Base-by-base conservation (phyloP, 306 rosid species). In the Cicer arietinum region DNA sequence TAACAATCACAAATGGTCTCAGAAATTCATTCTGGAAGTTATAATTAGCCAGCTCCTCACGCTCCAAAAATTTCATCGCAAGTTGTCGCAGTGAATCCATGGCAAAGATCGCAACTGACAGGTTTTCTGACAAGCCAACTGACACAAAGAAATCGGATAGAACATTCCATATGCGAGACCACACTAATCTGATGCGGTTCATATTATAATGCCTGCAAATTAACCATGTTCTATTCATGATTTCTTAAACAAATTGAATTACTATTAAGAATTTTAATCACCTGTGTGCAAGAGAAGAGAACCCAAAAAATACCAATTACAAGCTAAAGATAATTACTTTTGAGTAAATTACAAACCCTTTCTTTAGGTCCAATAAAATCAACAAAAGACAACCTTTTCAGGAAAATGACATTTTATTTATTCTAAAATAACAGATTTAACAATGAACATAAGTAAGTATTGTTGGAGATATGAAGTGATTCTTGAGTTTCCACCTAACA, bases 141-240 rank as follows among this genome's bases (percentile, higher is more conserved):
- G 98, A 90, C n/a, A 92, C 99, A 79, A 95, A 92, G 88, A 95
- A 95, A 79, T 92, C 99, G 12, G 99, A 95, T 56, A 95, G 96
- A 80, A 95, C 99, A 84, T 76, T 90, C 99, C 99, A 95, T 73
- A 95, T 95, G 75, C 98, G 98, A 77, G 98, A 90, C 99, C 99
- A 95, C 51, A 95, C 97, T 80, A 95, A 82, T 88, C 99, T 88
- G 87, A 95, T 95, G 71, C 98, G 99, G 84, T 89, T 88, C 99
- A 95, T 95, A 83, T 95, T 95, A 80, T 95, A 95, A 82, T 95
- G 99, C 93, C 99, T 95, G 96, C 88, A 88, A 83, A 85, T 50
- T 71, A 76, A 81, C 71, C 83, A 81, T 66, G 63, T 46, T 60
- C 52, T 22, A 64, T 39, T 84, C 79, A 46, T 54, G 58, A 81